Base-by-base conservation (phyloP, 495 filamentous ascomycete species). In the Penicillium simplicissimum region DNA sequence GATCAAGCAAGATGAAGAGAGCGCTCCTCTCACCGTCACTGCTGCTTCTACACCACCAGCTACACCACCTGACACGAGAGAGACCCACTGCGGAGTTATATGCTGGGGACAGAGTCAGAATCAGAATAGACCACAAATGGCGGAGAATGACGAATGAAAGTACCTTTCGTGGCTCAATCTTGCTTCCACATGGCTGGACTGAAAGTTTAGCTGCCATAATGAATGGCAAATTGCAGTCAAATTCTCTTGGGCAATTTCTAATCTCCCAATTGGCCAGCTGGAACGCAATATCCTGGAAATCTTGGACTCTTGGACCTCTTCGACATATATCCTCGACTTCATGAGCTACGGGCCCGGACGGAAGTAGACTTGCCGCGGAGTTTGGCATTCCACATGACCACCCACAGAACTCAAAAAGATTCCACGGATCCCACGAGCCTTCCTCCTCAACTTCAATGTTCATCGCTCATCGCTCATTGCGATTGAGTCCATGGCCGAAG, bases 21-120 rank as follows among this genome's bases (percentile, higher is more conserved):
- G 0, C 0, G 13, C 25, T 11, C 43, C 11, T 51, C 65, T 48
- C 49, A 82, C 80, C 17, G 84, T 85, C 57, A 76, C 71, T 8
- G 78, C 76, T 10, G 83, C 82, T 68, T 85, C 83, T 36, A 85
- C 72, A 31, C 77, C 82, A 19, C 84, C 84, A 34, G 84, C 84
- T 8, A 84, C 69, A 48, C 80, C 84, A n/a, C 84, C 84, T 33
- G 83, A 72, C 8, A 80, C 65, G 35, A 86, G 69, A 0, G 83
- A 82, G 31, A 85, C 78, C 59, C 75, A 68, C 15, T 66, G 70
- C 8, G 72, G 61, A 4, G 66, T 66, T 14, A 43, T 28, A 51
- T 38, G 34, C 35, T 52, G 28, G 45, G 10, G 19, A 52, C 9
- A 33, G 31, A 17, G 23, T 28, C 48, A 52, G 25, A 52, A 34